phyloP scores from a whole-genome alignment of 78 protist species.

The Polysphondylium violaceum region DNA sequence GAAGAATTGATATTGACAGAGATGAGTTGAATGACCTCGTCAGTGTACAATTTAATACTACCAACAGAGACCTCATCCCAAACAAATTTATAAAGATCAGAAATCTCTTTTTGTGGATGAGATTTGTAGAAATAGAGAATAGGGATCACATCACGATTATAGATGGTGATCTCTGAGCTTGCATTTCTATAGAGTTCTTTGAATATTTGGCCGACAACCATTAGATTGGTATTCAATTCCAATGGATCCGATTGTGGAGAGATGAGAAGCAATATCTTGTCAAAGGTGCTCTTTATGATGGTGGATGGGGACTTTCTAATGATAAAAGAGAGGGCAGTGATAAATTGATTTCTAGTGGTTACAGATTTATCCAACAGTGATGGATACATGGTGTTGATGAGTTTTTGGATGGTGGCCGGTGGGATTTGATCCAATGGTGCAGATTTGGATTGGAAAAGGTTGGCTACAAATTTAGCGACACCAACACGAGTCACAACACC shows the following conservation, averaged over 20 bases:
- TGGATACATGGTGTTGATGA: constrained; percentile 45
- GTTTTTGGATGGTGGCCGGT: neutral
- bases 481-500: constrained; percentile 78
- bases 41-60: constrained; percentile 33
- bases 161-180: constrained; percentile 7
- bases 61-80: constrained; percentile 77
- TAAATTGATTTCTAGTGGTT: constrained; percentile 20
- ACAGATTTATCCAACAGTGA: constrained; percentile 34
- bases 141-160: constrained; percentile 58
- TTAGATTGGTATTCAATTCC: neutral
- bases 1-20: neutral
- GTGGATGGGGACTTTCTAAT: constrained; percentile 11
- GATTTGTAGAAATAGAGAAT: constrained; percentile 48
- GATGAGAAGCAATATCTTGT: constrained; percentile 7
- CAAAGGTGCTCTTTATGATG: neutral
- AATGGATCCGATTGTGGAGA: constrained; percentile 7
- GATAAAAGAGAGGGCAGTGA: constrained; percentile 1
- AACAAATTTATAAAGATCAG: constrained; percentile 45
- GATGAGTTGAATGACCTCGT: constrained; percentile 51
- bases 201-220: constrained; percentile 4
- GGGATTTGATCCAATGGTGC: constrained; percentile 17
- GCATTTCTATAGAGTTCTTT: constrained; percentile 44
- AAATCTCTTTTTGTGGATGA: constrained; percentile 64
- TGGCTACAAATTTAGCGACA: constrained; percentile 51
- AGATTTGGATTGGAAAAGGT: constrained; percentile 28